Evolutionary conservation across 306 rosid species (phyloP), one percentile per base, ranked within the genome.

Genomic region (Ziziphus jujuba): DNA sequence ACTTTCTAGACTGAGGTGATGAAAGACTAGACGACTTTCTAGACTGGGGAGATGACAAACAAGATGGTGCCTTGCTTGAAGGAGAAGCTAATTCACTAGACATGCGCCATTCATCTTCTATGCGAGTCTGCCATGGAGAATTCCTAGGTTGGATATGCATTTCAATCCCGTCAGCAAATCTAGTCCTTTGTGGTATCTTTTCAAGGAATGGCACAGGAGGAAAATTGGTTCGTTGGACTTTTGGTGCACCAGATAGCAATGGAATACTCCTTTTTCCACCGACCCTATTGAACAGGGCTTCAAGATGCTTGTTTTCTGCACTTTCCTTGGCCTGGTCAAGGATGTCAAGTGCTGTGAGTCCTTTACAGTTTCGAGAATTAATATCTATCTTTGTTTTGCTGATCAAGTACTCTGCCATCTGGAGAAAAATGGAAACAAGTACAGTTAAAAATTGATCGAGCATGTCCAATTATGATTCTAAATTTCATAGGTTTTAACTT

Each of bases 361-460:
- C 97, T 75, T 47, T 83, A 22, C 38, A 67, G 85, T 90, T 90
- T 23, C 69, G 69, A 61, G 66, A 65, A 66, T 90, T 90, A 9
- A 85, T 66, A 22, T 72, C 89, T 61, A 82, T 76, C 69, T 77
- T 75, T 65, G 95, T 71, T 53, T 73, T 80, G 69, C 47, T 82
- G 82, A 90, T 87, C 78, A 90, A 71, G 76, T 69, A 80, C 73
- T 90, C 90, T 8, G 85, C 83, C 36, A 91, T 84, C 97, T 91
- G 76, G 40, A 62, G 61, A 36, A 9, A 66, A 54, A 55, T 2
- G 48, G 49, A 49, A 31, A 69, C 35, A 50, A 56, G 49, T 6
- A 36, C 2, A 59, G 53, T 58, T 58, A 44, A 47, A 24, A 33
- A 24, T 48, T 40, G 15, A 40, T 40, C 45, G 45, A 40, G 1